phyloP scores from a whole-genome alignment of 352 stramenopile species.

The Globisporangium alternatum region DNA sequence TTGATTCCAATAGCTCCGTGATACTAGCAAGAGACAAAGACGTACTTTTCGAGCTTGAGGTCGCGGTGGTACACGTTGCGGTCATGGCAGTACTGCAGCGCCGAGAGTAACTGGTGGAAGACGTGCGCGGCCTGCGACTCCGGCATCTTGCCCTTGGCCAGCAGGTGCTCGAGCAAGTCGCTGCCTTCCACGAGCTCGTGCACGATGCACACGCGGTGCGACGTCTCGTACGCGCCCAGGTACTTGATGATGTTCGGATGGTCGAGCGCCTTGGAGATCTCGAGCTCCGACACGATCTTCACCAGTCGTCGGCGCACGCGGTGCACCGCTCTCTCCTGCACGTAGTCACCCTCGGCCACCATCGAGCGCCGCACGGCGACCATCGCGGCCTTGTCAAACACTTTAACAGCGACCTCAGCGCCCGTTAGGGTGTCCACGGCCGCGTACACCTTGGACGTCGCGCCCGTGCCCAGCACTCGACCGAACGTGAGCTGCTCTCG shows the following conservation, averaged over 20 bases:
- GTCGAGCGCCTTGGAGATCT: constrained; percentile 65
- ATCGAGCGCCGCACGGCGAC: constrained; percentile 77
- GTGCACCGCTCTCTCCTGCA: constrained; percentile 65
- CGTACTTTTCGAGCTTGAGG: constrained; percentile 94
- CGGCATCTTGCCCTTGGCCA: constrained; percentile 69
- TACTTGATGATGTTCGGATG: constrained; percentile 84
- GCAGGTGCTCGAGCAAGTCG: constrained; percentile 71
- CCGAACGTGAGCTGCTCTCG: constrained; percentile 52
- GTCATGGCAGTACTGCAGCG: constrained; percentile 91
- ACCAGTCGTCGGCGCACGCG: constrained; percentile 65
- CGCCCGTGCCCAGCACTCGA: constrained; percentile 57
- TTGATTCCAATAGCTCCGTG: too few species aligned
- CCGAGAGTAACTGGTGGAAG: constrained; percentile 87
- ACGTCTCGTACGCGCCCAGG: constrained; percentile 70
- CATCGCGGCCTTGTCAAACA: constrained; percentile 84
- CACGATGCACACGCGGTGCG: constrained; percentile 76
- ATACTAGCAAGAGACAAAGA: not conserved
- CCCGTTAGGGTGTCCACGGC: constrained; percentile 50
- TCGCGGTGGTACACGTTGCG: constrained; percentile 92
- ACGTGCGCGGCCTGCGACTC: constrained; percentile 53
- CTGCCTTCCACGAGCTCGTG: constrained; percentile 74
- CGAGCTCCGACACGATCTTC: constrained; percentile 83
- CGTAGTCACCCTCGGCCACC: constrained; percentile 54
- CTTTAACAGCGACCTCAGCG: constrained; percentile 64
- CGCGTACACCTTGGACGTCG: constrained; percentile 75